Conservation (phyloP, 345 rosid species). For the Arabidopsis arenosa region DNA sequence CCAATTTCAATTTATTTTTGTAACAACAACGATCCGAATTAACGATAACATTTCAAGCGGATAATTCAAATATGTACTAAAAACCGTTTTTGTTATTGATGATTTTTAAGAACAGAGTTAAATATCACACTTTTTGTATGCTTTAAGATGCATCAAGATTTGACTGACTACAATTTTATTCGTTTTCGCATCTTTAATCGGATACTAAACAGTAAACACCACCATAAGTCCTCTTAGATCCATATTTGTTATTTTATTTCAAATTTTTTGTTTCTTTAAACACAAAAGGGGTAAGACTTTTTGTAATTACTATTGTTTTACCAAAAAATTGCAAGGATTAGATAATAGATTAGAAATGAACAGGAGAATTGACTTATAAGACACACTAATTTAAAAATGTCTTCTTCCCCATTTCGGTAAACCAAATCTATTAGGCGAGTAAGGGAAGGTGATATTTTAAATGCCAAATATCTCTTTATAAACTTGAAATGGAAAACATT, state of each 20-base stretch:
- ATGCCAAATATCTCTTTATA: conserved; percentile 11
- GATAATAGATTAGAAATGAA: conserved; percentile 17
- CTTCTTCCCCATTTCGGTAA: conserved; percentile 16
- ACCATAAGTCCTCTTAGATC: no score
- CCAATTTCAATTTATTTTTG: not conserved
- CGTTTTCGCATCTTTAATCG: not conserved
- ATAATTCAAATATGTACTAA: not conserved
- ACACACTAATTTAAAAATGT: not conserved
- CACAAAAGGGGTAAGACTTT: not conserved
- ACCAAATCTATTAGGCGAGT: conserved; percentile 33
- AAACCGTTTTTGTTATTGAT: not conserved
- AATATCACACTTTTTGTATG: no score
- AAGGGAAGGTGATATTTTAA: not conserved
- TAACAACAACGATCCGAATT: not conserved
- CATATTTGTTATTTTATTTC: not conserved
- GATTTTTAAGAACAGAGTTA: not conserved
- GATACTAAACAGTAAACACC: no score
- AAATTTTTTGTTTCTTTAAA: not conserved
- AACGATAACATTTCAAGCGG: not conserved
- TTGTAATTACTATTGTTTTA: not conserved
- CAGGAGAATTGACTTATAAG: conserved; percentile 29
- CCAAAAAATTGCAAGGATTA: not conserved
- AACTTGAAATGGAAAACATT: not conserved
- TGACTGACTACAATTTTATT: no score
- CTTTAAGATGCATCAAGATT: no score